These are phyloP conservation scores for Xylaria sp. DNA, from an alignment of 2,329 filamentous ascomycete species.

Conservation along the genomic window DNA sequence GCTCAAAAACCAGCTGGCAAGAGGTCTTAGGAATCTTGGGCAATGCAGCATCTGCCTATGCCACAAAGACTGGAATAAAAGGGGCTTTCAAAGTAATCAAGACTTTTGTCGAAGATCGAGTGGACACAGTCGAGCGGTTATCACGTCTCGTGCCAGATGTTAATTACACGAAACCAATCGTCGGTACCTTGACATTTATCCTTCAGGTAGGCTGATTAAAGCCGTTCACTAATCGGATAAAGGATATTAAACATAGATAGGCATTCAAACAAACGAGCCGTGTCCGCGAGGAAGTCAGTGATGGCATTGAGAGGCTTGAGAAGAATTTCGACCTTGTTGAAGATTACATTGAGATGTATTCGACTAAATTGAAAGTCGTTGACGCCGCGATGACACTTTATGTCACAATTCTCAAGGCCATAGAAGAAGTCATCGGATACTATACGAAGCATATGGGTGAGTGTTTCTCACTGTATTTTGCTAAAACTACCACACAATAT, in stretches of 20 bases:
- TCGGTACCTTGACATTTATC: conserved; percentile 15
- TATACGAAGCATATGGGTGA: conserved; percentile 28
- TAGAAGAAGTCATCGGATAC: conserved; percentile 29
- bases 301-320: conserved; percentile 17
- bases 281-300: conserved; percentile 19
- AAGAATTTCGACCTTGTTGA: conserved; percentile 25
- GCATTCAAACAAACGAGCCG: conserved; percentile 29
- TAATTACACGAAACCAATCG: conserved; percentile 22
- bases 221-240: neutral
- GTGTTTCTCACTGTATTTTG: neutral
- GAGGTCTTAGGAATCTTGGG: conserved; percentile 18
- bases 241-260: neutral
- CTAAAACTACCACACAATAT: too few species aligned
- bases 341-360: conserved; percentile 23
- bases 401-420: conserved; percentile 22
- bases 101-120: conserved; percentile 12
- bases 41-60: conserved; percentile 16
- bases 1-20: conserved; percentile 16
- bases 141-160: conserved; percentile 15
- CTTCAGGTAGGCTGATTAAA: conserved; percentile 7
- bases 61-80: conserved; percentile 1
- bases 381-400: conserved; percentile 17
- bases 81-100: conserved; percentile 9
- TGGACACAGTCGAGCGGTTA: conserved; percentile 8
- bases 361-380: conserved; percentile 14